Evolutionary conservation across 345 rosid species (phyloP).

Genomic region (Eucalyptus victrix): DNA sequence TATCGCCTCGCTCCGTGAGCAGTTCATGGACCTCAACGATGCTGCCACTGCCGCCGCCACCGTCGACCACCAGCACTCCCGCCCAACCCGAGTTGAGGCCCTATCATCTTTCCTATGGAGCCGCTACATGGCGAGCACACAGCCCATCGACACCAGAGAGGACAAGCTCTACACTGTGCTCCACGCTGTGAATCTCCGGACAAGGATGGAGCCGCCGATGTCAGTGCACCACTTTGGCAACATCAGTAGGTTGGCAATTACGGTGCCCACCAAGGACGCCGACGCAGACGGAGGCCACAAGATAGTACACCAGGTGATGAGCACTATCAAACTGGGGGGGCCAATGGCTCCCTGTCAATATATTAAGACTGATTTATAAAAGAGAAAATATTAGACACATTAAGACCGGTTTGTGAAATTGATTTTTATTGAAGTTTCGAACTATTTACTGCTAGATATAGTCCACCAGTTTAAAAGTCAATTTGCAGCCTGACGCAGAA

Average conservation of each 20-base stretch:
- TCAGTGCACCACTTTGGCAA: background rate
- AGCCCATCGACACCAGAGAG: background rate
- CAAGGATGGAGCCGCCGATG: background rate
- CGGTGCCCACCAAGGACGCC: background rate
- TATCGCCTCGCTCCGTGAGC: constrained; percentile 8
- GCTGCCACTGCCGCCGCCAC: fast-evolving
- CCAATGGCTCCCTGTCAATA: background rate
- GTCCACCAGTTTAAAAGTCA: too few species aligned
- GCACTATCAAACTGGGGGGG: background rate
- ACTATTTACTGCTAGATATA: too few species aligned
- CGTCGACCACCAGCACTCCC: background rate
- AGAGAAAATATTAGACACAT: background rate
- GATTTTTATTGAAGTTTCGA: too few species aligned
- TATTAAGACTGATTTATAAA: background rate
- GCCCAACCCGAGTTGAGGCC: background rate
- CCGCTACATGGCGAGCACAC: constrained; percentile 1
- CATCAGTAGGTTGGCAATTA: background rate
- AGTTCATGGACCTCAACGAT: background rate
- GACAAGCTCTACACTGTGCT: background rate
- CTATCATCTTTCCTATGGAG: background rate
- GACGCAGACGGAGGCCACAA: background rate
- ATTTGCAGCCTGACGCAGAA: too few species aligned
- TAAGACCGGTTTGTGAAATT: too few species aligned
- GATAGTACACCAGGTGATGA: background rate
- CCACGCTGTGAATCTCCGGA: background rate